Percentiles rank a stretch among this genome's conserved stretches.
Conservation (phyloP, 2,329 filamentous ascomycete species). For the Huntiella savannae region DNA sequence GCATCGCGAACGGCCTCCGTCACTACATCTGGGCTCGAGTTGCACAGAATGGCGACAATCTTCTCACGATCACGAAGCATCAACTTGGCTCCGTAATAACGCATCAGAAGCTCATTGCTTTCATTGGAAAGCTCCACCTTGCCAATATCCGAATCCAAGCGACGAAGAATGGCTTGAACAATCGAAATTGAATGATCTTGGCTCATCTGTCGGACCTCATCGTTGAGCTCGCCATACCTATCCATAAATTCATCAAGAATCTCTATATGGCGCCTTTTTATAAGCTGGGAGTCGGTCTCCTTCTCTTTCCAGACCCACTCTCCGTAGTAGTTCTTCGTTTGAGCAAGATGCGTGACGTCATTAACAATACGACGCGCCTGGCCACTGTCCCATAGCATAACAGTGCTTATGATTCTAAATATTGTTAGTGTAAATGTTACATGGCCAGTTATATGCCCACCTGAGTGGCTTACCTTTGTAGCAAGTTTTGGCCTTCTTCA, state of each 20-base stretch:
- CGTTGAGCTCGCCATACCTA: constrained; percentile 34
- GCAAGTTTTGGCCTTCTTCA: constrained; percentile 62
- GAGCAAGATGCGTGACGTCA: constrained; percentile 1
- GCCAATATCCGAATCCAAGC: constrained; percentile 25
- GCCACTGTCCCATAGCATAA: constrained; percentile 51
- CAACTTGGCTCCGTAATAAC: constrained; percentile 45
- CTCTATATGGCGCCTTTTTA: constrained; percentile 36
- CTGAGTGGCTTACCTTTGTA: constrained; percentile 32
- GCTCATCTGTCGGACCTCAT: constrained; percentile 38
- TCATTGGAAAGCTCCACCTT: constrained; percentile 6
- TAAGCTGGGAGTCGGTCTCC: neutral
- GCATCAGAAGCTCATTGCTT: constrained; percentile 8
- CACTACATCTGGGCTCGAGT: constrained; percentile 50
- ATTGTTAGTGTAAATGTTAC: constrained; percentile 7
- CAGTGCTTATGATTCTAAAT: constrained; percentile 49
- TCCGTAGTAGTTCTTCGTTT: neutral
- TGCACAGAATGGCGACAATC: constrained; percentile 47
- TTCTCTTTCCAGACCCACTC: constrained; percentile 1
- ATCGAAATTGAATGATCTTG: constrained; percentile 36
- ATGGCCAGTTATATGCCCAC: neutral
- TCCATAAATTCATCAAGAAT: constrained; percentile 40
- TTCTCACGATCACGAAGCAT: constrained; percentile 55
- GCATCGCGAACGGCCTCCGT: constrained; percentile 47
- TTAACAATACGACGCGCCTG: constrained; percentile 33
- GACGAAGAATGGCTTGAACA: constrained; percentile 43